Evolutionary conservation across 148 eudicot genomes (phyloP).

Genomic region (Pharnaceum exiguum): DNA sequence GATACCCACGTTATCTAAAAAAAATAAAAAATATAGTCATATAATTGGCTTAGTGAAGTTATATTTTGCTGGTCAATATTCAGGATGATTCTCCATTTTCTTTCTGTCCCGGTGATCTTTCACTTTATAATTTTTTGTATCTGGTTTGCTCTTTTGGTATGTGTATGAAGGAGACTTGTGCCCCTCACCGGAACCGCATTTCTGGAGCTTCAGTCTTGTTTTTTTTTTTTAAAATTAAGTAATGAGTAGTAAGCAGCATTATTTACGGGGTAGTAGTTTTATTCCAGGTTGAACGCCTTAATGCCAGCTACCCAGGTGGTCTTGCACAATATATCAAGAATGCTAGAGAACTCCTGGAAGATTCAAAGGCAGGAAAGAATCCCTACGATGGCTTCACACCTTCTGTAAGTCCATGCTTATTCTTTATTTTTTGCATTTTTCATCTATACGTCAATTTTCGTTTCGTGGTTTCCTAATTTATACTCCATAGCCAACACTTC

Average conservation of each 20-base stretch:
- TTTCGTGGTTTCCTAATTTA: not conserved
- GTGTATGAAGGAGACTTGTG: too few species aligned
- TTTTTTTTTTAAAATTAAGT: not conserved
- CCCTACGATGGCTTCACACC: constrained; percentile 94
- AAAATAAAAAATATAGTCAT: too few species aligned
- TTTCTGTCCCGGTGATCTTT: too few species aligned
- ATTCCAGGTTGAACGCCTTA: constrained; percentile 63
- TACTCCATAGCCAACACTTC: too few species aligned
- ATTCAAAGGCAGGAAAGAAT: constrained; percentile 89
- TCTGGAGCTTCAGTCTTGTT: not conserved
- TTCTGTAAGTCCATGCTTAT: constrained; percentile 54
- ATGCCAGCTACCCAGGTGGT: constrained; percentile 91
- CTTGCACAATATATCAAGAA: constrained; percentile 67
- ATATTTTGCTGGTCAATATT: too few species aligned
- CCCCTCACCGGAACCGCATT: too few species aligned
- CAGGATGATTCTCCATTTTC: too few species aligned
- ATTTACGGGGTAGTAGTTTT: constrained; percentile 4
- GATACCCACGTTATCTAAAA: too few species aligned
- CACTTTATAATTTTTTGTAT: too few species aligned
- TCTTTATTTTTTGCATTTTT: not conserved
- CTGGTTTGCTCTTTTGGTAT: too few species aligned
- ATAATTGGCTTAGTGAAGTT: too few species aligned
- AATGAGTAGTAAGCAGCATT: too few species aligned
- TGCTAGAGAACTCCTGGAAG: constrained; percentile 79
- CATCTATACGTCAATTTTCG: not conserved